Conservation (phyloP, 768 basidiomycete species). For the Trametes coccinea region DNA sequence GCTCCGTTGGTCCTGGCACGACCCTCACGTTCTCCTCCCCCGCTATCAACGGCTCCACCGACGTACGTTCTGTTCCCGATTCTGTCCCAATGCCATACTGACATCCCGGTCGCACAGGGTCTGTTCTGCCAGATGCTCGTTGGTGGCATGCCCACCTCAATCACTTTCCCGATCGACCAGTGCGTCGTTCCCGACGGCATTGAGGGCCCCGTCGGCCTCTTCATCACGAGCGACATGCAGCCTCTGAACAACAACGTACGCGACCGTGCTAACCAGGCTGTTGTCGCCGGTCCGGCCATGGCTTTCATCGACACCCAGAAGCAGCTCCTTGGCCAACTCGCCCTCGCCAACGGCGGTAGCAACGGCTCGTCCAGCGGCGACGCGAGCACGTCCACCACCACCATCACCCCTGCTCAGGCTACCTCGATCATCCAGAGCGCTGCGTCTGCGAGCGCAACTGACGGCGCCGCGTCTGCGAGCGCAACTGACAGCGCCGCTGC, state of each 20-base stretch:
- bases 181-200: conserved; percentile 68
- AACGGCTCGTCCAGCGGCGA: conserved; percentile 22
- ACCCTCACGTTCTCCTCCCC: conserved; percentile 58
- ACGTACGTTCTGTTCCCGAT: conserved; percentile 35
- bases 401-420: conserved; percentile 29
- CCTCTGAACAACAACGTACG: conserved; percentile 64
- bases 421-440: conserved; percentile 34
- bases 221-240: conserved; percentile 60
- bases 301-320: conserved; percentile 63
- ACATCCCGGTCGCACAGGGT: conserved; percentile 35
- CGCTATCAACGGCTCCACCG: conserved; percentile 52
- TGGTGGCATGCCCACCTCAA: conserved; percentile 56
- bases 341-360: conserved; percentile 30
- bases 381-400: conserved; percentile 22
- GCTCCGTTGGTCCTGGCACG: conserved; percentile 57
- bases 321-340: conserved; percentile 51
- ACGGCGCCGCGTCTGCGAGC: conserved; percentile 11
- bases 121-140: conserved; percentile 77
- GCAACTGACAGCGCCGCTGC: conserved; percentile 15
- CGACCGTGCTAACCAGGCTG: conserved; percentile 51
- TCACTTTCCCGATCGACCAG: conserved; percentile 56
- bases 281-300: conserved; percentile 73
- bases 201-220: conserved; percentile 76
- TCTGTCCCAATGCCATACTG: conserved; percentile 1
- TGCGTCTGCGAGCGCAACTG: conserved; percentile 1